A percentile compares a stretch with the other conserved stretches of the same genome.
Conservation (phyloP, 371 early-diverging fungal genomes). For the Apophysomyces elegans region DNA sequence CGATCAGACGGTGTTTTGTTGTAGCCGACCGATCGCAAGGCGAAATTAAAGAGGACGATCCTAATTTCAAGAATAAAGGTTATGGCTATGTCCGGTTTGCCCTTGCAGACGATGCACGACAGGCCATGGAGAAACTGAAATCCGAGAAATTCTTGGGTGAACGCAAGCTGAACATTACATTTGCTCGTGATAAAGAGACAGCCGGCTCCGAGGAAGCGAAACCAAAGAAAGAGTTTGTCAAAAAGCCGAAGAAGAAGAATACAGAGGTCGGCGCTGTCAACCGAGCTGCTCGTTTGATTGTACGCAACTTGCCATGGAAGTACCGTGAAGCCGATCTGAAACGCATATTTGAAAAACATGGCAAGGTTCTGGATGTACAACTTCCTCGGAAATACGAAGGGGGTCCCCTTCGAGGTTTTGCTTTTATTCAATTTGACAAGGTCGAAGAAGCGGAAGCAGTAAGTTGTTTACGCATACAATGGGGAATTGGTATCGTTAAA, state of each 20-base stretch:
- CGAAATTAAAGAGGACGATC: slow-evolving; percentile 34
- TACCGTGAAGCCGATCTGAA: slow-evolving; percentile 67
- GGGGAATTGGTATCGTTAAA: neutral
- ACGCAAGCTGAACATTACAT: slow-evolving; percentile 73
- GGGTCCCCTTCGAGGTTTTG: slow-evolving; percentile 84
- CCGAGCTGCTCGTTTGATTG: slow-evolving; percentile 78
- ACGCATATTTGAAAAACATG: slow-evolving; percentile 60
- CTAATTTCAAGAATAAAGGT: slow-evolving; percentile 69
- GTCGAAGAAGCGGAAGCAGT: slow-evolving; percentile 68
- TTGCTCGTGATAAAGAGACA: slow-evolving; percentile 59
- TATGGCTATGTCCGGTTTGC: slow-evolving; percentile 93
- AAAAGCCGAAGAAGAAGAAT: slow-evolving; percentile 4
- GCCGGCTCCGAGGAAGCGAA: slow-evolving; percentile 21
- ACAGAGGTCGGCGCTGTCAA: slow-evolving; percentile 13
- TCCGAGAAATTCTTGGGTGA: slow-evolving; percentile 68
- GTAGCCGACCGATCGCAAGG: slow-evolving; percentile 59
- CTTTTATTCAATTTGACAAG: slow-evolving; percentile 82
- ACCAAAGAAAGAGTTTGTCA: slow-evolving; percentile 4
- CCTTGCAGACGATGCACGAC: slow-evolving; percentile 84
- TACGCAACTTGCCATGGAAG: slow-evolving; percentile 91
- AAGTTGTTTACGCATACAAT: slow-evolving; percentile 10
- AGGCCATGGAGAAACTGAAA: slow-evolving; percentile 76
- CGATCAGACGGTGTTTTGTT: slow-evolving; percentile 89
- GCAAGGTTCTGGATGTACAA: slow-evolving; percentile 66
- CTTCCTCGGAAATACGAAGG: slow-evolving; percentile 79